A percentile compares a stretch with the other conserved stretches of the same genome.
phyloP scores from a whole-genome alignment of 2,329 filamentous ascomycete genomes.

The Sarocladiaceae sp. region DNA sequence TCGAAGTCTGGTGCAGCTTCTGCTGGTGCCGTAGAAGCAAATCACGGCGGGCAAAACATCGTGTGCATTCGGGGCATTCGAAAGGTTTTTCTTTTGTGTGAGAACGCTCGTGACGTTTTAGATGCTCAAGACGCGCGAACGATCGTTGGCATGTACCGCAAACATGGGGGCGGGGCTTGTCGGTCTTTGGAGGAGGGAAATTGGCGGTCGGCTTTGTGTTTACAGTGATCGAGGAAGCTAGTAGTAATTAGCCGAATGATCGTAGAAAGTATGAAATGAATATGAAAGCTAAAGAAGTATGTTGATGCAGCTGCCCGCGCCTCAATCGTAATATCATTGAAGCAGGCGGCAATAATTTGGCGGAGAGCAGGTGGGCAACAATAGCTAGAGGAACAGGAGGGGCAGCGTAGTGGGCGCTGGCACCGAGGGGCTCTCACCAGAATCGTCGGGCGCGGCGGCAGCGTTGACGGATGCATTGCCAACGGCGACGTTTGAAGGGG shows the following conservation, averaged over 20 bases:
- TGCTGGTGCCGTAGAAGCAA: constrained; percentile 92
- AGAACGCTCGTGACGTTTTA: constrained; percentile 97
- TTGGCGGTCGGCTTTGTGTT: constrained; percentile 39
- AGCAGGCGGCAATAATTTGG: neutral
- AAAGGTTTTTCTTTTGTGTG: constrained; percentile 99
- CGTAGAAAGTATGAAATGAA: neutral
- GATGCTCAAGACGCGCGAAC: constrained; percentile 90
- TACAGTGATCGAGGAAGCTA: constrained; percentile 48
- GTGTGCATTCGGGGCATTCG: constrained; percentile 87
- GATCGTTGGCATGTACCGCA: constrained; percentile 88
- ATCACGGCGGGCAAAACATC: constrained; percentile 93
- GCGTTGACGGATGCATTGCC: constrained; percentile 2
- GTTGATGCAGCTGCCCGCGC: constrained; percentile 6
- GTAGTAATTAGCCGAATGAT: constrained; percentile 3
- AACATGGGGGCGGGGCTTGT: constrained; percentile 93
- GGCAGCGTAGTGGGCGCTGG: constrained; percentile 4
- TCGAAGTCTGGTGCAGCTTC: constrained; percentile 92
- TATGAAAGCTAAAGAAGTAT: neutral
- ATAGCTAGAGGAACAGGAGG: constrained; percentile 10
- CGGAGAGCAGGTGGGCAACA: neutral
- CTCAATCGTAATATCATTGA: neutral
- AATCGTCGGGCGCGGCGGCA: constrained; percentile 2
- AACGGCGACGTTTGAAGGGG: constrained; percentile 5
- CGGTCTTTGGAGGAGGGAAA: constrained; percentile 86
- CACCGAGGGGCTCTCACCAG: constrained; percentile 8